Conservation (phyloP, 1,284 basidiomycete genomes). For the Ceratobasidium theobromae region DNA sequence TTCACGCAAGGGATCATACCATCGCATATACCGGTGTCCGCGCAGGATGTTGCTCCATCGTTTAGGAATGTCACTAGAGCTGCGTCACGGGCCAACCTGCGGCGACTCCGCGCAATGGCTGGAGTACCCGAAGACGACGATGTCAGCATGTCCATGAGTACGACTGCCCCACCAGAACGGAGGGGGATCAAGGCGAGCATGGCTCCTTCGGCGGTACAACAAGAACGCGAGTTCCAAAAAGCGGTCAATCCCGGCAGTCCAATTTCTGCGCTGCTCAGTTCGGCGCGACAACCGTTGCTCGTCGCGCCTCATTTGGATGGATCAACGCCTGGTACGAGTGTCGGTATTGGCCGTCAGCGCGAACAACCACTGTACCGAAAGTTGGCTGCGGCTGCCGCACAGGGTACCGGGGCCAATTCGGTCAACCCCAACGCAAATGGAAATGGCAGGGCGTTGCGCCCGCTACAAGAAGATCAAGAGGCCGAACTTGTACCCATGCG, state of each 20-base stretch:
- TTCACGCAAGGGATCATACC: conserved; percentile 85
- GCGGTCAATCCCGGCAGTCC: conserved; percentile 95
- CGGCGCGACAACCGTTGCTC: conserved; percentile 84
- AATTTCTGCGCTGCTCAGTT: conserved; percentile 87
- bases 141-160: conserved; percentile 37
- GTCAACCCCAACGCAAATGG: conserved; percentile 28
- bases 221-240: conserved; percentile 94
- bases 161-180: conserved; percentile 4
- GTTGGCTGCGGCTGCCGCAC: conserved; percentile 48
- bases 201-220: conserved; percentile 51
- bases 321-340: conserved; percentile 2
- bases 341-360: conserved; percentile 40
- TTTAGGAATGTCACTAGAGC: conserved; percentile 66
- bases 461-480: conserved; percentile 53
- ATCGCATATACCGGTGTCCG: conserved; percentile 72
- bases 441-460: neutral
- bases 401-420: conserved; percentile 10
- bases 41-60: conserved; percentile 73
- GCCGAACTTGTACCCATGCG: conserved; percentile 45
- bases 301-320: conserved; percentile 51
- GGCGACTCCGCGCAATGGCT: conserved; percentile 59
- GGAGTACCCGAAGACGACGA: conserved; percentile 59
- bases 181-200: conserved; percentile 31
- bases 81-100: conserved; percentile 70
- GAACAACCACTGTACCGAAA: conserved; percentile 63